These are phyloP conservation scores for Lodderomyces orthopsilosis DNA, from an alignment of 1,139 yeast genomes.

Conservation along the genomic window DNA sequence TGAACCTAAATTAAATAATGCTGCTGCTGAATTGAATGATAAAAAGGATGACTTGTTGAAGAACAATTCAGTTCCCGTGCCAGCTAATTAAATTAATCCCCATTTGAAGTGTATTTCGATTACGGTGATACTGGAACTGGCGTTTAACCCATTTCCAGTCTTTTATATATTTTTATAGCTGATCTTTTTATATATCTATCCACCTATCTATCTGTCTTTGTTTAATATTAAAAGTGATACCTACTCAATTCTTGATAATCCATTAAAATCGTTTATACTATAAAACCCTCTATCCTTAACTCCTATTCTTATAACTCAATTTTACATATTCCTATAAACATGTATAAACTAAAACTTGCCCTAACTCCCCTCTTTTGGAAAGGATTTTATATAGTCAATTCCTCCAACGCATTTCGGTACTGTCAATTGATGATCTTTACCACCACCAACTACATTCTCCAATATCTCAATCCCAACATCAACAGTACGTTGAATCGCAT, in stretches of 20 bases:
- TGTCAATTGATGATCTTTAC: constrained; percentile 54
- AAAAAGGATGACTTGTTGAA: constrained; percentile 14
- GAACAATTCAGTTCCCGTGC: constrained; percentile 2
- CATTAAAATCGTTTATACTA: no score
- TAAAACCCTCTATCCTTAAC: no score
- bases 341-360: neutral
- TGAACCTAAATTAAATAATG: constrained; percentile 12
- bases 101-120: no score
- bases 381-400: constrained; percentile 38
- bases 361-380: constrained; percentile 10
- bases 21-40: constrained; percentile 8
- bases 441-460: constrained; percentile 42
- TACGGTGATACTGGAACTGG: no score
- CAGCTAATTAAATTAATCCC: constrained; percentile 1
- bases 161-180: no score
- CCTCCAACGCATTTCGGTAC: constrained; percentile 86
- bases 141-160: neutral
- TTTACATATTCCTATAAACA: no score
- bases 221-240: no score
- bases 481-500: constrained; percentile 65
- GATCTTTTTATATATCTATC: no score
- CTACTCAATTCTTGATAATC: no score
- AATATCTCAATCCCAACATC: constrained; percentile 61
- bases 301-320: no score
- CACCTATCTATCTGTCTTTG: no score